Evolutionary conservation across 2,329 filamentous ascomycete species (phyloP).

Genomic region (Paraphaeosphaeria sporulosa): DNA sequence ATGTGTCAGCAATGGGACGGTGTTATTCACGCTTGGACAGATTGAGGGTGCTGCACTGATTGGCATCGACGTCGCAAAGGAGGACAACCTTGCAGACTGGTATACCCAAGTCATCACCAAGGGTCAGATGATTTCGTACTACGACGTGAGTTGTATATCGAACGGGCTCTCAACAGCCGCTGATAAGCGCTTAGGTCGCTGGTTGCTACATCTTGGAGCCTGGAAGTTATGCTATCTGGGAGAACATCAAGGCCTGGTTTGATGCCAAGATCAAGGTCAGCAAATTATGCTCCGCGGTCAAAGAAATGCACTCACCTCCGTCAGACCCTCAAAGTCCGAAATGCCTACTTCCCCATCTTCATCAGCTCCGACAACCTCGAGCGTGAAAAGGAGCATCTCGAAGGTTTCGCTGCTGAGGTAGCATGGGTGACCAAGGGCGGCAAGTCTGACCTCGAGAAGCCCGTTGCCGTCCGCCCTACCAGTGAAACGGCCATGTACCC

Average conservation of each 20-base stretch:
- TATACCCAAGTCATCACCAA: slow-evolving; percentile 98
- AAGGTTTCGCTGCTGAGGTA: slow-evolving; percentile 93
- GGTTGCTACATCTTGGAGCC: slow-evolving; percentile 60
- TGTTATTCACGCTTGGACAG: slow-evolving; percentile 41
- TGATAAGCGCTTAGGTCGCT: slow-evolving; percentile 31
- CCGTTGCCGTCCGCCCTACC: slow-evolving; percentile 73
- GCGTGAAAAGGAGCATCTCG: slow-evolving; percentile 92
- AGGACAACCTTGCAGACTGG: slow-evolving; percentile 90
- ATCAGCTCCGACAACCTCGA: slow-evolving; percentile 83
- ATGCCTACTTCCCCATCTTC: slow-evolving; percentile 94
- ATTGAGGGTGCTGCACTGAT: slow-evolving; percentile 72
- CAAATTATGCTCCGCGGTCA: not conserved
- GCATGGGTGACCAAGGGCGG: slow-evolving; percentile 92
- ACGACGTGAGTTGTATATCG: slow-evolving; percentile 78
- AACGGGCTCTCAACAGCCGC: not conserved
- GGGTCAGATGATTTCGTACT: slow-evolving; percentile 97
- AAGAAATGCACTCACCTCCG: not conserved
- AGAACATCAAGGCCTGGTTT: slow-evolving; percentile 67
- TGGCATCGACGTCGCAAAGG: slow-evolving; percentile 86
- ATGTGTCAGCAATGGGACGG: not conserved
- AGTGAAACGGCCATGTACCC: slow-evolving; percentile 89
- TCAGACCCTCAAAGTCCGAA: slow-evolving; percentile 81
- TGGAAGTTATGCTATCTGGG: slow-evolving; percentile 72
- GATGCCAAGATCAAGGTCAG: slow-evolving; percentile 73
- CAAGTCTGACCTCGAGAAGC: slow-evolving; percentile 88